Evolutionary conservation across 108 stramenopile species (phyloP).

Genomic region (Nitzschia palea): DNA sequence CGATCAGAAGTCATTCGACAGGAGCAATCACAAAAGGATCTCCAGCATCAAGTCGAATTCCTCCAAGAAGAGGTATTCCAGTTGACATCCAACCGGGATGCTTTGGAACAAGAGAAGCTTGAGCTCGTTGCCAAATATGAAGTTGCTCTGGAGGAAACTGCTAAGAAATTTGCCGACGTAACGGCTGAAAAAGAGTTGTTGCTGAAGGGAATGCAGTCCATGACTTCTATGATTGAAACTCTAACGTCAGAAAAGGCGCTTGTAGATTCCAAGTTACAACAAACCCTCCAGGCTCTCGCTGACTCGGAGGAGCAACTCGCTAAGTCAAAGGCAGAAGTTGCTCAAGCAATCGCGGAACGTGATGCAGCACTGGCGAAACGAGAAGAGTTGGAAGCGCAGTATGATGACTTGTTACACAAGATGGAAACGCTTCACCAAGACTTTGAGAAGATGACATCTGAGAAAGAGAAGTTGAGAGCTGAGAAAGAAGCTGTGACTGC

Average conservation of each 20-base stretch:
- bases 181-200: neutral
- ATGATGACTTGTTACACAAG: neutral
- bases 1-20: neutral
- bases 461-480: neutral
- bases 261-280: neutral
- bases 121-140: neutral
- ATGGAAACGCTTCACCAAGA: neutral
- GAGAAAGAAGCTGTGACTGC: neutral
- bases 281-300: neutral
- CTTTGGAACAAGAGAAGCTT: neutral
- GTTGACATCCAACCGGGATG: neutral
- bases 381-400: neutral
- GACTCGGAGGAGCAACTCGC: neutral
- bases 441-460: neutral
- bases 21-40: neutral
- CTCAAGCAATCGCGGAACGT: neutral
- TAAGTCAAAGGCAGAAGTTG: neutral
- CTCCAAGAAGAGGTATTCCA: neutral
- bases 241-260: neutral
- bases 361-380: neutral
- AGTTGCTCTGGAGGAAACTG: neutral
- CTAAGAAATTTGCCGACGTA: neutral
- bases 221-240: neutral
- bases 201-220: neutral
- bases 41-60: neutral